Evolutionary conservation across 805 yeast species (phyloP).

Genomic region (Nakazawaea pomicola): DNA sequence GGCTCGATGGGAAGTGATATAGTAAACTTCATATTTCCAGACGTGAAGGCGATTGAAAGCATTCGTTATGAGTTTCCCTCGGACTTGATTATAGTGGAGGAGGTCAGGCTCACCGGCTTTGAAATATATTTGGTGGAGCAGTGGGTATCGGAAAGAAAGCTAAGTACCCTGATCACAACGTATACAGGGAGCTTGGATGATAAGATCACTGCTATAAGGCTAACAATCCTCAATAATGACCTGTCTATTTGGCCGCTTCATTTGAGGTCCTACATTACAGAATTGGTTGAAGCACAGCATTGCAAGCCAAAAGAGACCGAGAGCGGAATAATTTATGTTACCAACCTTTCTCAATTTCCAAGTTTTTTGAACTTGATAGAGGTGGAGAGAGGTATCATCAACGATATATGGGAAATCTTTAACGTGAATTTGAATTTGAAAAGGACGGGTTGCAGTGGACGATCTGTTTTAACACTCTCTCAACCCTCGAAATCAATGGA

Average conservation of each 20-base stretch:
- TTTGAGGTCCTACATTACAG: slow-evolving; percentile 59
- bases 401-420: slow-evolving; percentile 51
- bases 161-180: slow-evolving; percentile 66
- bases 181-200: slow-evolving; percentile 83
- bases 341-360: slow-evolving; percentile 79
- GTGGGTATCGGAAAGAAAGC: slow-evolving; percentile 76
- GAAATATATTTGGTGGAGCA: slow-evolving; percentile 93
- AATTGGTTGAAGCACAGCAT: slow-evolving; percentile 52
- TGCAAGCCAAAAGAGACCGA: slow-evolving; percentile 64
- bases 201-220: slow-evolving; percentile 49
- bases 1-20: slow-evolving; percentile 2
- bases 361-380: slow-evolving; percentile 68
- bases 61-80: slow-evolving; percentile 36
- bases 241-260: slow-evolving; percentile 42
- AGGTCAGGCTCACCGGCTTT: slow-evolving; percentile 59
- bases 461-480: slow-evolving; percentile 71
- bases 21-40: slow-evolving; percentile 44
- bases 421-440: slow-evolving; percentile 72
- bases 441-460: slow-evolving; percentile 76
- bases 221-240: slow-evolving; percentile 47
- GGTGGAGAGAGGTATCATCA: slow-evolving; percentile 54
- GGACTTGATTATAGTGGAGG: slow-evolving; percentile 38
- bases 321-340: slow-evolving; percentile 63
- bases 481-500: slow-evolving; percentile 71
- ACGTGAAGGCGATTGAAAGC: slow-evolving; percentile 46